phyloP scores from a whole-genome alignment of 2,329 filamentous ascomycete genomes.

The Ophiostoma sp. region DNA sequence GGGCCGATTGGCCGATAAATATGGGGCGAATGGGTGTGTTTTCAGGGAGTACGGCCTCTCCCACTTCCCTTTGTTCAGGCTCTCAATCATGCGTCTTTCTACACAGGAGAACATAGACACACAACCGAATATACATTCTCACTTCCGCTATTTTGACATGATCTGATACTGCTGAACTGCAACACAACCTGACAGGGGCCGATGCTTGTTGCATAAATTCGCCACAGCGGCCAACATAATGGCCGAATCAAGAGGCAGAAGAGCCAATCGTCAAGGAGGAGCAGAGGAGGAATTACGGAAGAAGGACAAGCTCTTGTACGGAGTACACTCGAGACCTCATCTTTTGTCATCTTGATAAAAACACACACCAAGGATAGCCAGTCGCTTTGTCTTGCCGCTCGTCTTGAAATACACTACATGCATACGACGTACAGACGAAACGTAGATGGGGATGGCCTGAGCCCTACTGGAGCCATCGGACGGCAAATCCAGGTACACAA shows the following conservation, averaged over 20 bases:
- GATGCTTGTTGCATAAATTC: background rate
- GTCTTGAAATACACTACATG: background rate
- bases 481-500: background rate
- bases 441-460: background rate
- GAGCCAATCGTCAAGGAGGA: background rate
- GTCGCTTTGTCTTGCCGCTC: background rate
- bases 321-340: no score
- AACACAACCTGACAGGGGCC: background rate
- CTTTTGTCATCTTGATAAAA: background rate
- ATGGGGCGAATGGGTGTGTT: no score
- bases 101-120: no score
- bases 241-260: background rate
- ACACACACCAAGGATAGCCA: background rate
- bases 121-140: no score
- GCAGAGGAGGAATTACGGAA: no score
- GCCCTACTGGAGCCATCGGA: background rate
- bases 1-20: no score
- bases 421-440: background rate
- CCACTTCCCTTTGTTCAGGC: no score
- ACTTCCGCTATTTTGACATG: no score
- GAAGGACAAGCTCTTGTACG: no score
- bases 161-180: background rate
- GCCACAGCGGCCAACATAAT: background rate
- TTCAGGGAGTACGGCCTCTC: no score
- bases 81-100: no score